Evolutionary conservation across 2,329 filamentous ascomycete species (phyloP).

Genomic region (Ceratocystis albifundus): DNA sequence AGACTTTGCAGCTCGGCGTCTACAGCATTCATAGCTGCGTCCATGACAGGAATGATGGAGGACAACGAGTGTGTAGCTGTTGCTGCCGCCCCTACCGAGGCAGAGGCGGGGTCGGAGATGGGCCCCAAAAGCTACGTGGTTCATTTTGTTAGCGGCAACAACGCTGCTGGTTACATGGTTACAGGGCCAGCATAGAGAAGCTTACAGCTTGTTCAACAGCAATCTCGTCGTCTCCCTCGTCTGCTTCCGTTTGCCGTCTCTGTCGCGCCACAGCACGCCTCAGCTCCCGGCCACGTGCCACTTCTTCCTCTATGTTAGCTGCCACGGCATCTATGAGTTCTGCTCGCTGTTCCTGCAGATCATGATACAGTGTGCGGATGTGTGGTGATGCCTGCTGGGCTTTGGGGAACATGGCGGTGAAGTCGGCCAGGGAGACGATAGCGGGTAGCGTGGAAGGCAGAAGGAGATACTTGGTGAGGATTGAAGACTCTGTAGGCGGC

Average conservation of each 20-base stretch:
- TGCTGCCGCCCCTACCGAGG: slow-evolving; percentile 33
- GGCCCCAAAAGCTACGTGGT: slow-evolving; percentile 5
- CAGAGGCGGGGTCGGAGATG: slow-evolving; percentile 26
- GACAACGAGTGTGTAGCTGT: slow-evolving; percentile 46
- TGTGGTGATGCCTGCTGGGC: slow-evolving; percentile 51
- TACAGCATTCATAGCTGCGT: slow-evolving; percentile 52
- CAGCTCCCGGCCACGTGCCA: slow-evolving; percentile 38
- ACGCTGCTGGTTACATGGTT: not conserved
- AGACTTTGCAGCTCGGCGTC: slow-evolving; percentile 56
- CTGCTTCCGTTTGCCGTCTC: slow-evolving; percentile 36
- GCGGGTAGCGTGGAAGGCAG: slow-evolving; percentile 62
- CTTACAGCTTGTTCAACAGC: slow-evolving; percentile 50
- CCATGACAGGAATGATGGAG: slow-evolving; percentile 57
- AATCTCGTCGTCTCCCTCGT: slow-evolving; percentile 50
- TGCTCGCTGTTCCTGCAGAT: slow-evolving; percentile 64
- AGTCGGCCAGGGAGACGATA: slow-evolving; percentile 61
- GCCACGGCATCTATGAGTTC: slow-evolving; percentile 56
- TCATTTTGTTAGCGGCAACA: not conserved
- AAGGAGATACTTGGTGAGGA: slow-evolving; percentile 68
- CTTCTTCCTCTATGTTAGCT: slow-evolving; percentile 53
- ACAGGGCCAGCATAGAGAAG: slow-evolving; percentile 5
- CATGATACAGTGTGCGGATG: slow-evolving; percentile 61
- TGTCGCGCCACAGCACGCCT: slow-evolving; percentile 46
- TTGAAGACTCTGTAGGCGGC: slow-evolving; percentile 61
- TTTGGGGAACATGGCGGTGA: slow-evolving; percentile 64